Evolutionary conservation across 169 alveolate species (phyloP), one percentile per base, ranked within the genome.

Genomic region (Babesia divergens): DNA sequence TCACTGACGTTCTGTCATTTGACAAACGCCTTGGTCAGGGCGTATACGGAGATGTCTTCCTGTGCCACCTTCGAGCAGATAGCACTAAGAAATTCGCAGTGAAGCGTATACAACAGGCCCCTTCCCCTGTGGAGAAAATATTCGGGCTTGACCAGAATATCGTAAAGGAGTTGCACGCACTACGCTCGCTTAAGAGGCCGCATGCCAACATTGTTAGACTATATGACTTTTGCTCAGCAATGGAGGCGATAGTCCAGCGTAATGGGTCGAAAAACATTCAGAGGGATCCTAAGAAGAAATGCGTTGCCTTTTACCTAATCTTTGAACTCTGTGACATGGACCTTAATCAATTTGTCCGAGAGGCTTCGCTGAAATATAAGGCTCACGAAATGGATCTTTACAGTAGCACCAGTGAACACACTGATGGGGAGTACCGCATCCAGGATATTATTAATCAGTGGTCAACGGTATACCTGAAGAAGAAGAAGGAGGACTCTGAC

Each of bases 21-120:
- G 88, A 68, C 34, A 84, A 80, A 51, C 64, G 67, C 31, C 52
- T 88, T 31, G 93, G 93, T 8, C 82, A 88, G 52, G 93, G 93
- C 0, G 93, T 88, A 6, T 88, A 88, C 53, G 93, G 93, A 2
- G 90, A 88, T 20, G 93, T 88, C 20, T 83, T 80, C 47, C 68
- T 70, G 24, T 69, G 84, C 24, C 62, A 70, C 29, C 76, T 68
- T 11, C 74, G 84, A n/a, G 69, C 53, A 20, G 79, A 80, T 29
- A 79, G 72, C 47, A 38, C 69, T 8, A 80, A 80, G 34, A 11
- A 16, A 66, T 80, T 70, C 20, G 88, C 88, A 11, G 83, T 80
- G 3, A 80, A 80, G 35, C 65, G 88, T 24, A 71, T 80, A n/a
- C 70, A 53, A 26, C 88, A 80, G 64, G 79, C 88, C 16, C 74